A percentile compares a stretch with the other conserved stretches of the same genome.
Conservation (phyloP, 306 rosid genomes). For the Rosa multiflora region DNA sequence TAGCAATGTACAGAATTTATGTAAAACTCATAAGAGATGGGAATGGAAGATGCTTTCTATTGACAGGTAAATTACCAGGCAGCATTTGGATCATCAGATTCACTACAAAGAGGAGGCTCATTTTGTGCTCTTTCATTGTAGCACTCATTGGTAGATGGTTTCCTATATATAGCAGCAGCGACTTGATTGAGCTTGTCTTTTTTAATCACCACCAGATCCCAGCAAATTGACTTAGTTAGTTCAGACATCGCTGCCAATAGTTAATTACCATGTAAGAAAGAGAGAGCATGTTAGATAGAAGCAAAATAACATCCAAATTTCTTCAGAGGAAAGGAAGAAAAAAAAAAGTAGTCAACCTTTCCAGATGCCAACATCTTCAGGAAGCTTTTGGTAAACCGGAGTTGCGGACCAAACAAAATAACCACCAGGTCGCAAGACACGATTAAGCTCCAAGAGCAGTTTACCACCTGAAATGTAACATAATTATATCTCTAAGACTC, state of each 20-base stretch:
- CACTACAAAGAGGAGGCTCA: conserved; percentile 73
- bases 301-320: conserved; percentile 16
- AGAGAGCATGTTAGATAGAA: conserved; percentile 10
- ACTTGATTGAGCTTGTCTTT: conserved; percentile 67
- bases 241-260: conserved; percentile 57
- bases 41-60: background rate
- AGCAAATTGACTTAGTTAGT: conserved; percentile 77
- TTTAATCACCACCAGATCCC: conserved; percentile 64
- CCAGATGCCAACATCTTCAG: conserved; percentile 75
- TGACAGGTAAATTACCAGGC: conserved; percentile 52
- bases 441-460: conserved; percentile 79
- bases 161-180: conserved; percentile 76
- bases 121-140: conserved; percentile 43
- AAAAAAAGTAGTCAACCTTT: conserved; percentile 44
- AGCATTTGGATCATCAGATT: conserved; percentile 69
- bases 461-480: conserved; percentile 60
- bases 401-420: conserved; percentile 95
- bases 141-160: conserved; percentile 79
- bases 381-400: conserved; percentile 77
- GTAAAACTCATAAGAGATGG: background rate
- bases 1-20: background rate
- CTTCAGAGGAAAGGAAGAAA: conserved; percentile 7
- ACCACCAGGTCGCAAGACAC: conserved; percentile 90
- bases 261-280: conserved; percentile 11
- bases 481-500: conserved; percentile 17